These are phyloP conservation scores for Lactarius sanguifluus DNA, from an alignment of 768 basidiomycete species.

Conservation along the genomic window DNA sequence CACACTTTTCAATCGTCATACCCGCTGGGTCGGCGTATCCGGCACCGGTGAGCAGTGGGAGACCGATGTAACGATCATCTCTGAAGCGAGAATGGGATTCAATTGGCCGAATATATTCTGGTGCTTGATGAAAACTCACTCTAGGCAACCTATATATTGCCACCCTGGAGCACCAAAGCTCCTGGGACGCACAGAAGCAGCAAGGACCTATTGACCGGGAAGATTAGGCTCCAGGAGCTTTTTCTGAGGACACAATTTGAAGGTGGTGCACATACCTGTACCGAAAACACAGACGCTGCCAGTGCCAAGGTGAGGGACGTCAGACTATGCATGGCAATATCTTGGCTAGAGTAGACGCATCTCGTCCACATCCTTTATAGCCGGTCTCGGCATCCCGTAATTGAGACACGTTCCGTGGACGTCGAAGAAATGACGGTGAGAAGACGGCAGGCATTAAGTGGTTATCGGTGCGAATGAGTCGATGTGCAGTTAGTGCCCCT, in stretches of 20 bases:
- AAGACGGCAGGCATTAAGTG: background rate
- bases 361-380: background rate
- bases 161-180: background rate
- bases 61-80: background rate
- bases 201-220: slow-evolving; percentile 1
- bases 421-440: background rate
- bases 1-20: slow-evolving; percentile 61
- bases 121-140: background rate
- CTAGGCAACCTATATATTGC: background rate
- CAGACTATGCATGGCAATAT: background rate
- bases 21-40: slow-evolving; percentile 44
- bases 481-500: background rate
- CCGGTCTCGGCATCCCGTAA: background rate
- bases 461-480: background rate
- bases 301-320: background rate
- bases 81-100: background rate
- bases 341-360: too few relatives aligned
- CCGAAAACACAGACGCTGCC: background rate
- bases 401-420: background rate
- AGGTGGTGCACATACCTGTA: background rate
- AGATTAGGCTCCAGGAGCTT: background rate
- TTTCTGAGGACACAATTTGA: background rate
- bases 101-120: background rate
- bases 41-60: slow-evolving; percentile 48
- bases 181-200: background rate